Base-by-base conservation (phyloP, 202 grass and related monocot species). In the Eragrostis tef region DNA sequence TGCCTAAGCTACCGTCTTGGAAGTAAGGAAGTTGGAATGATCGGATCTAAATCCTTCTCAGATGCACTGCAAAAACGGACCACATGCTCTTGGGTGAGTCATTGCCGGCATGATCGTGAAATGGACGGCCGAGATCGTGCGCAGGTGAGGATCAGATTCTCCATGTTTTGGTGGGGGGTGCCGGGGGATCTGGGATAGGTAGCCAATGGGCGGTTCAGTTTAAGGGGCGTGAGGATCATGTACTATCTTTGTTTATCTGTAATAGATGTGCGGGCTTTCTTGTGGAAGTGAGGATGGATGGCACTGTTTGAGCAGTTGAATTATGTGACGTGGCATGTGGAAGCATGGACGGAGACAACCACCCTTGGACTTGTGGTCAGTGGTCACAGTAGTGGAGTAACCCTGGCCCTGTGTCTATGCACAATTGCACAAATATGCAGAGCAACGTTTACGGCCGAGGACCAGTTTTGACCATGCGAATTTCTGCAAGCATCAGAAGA, bases 1-100 rank as follows among this genome's bases (percentile, higher is more conserved):
- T 74, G 46, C 21, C 60, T 16, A 70, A 70, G 41, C 42, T 29
- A 71, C 24, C 27, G 62, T 85, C 53, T 77, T 43, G 64, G n/a
- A n/a, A n/a, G n/a, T n/a, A n/a, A n/a, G n/a, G n/a, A n/a, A n/a
- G n/a, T n/a, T n/a, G n/a, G 79, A 68, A 43, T 16, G 10, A 56
- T 74, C 70, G 66, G 31, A 53, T 45, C 59, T 25, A 49, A 49
- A 25, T 25, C 57, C 20, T 24, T 25, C 57, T 22, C 47, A 21
- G 43, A 60, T 36, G 10, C 10, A 14, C 9, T 21, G 58, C 24
- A 13, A 6, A 43, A 42, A 24, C 69, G 60, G 63, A 26, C 24
- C 81, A 69, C 81, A 60, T 70, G 82, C 73, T 39, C 1, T 46
- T 46, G 44, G 44, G 9, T 9, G 1, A 0, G 0, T 2, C 19